Evolutionary conservation across 2,329 filamentous ascomycete genomes (phyloP).

Genomic region (Sphaerulina musiva): DNA sequence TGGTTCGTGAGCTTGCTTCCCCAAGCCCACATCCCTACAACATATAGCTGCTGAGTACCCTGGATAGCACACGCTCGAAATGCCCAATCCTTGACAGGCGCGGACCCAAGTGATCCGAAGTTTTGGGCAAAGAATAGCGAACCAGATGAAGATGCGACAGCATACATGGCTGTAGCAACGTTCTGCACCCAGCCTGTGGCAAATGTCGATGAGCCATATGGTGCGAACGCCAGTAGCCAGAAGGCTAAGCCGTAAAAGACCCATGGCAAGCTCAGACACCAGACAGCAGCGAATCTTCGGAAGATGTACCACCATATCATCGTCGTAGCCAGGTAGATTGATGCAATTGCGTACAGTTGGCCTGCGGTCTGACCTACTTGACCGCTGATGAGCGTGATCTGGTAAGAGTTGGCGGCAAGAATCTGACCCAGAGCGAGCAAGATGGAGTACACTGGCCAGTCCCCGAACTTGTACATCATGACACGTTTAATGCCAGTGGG

Average conservation of each 20-base stretch:
- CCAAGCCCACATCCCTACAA: slow-evolving; percentile 62
- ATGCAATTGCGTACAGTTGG: slow-evolving; percentile 56
- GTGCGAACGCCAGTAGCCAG: slow-evolving; percentile 56
- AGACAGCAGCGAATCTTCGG: slow-evolving; percentile 51
- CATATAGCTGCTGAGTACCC: slow-evolving; percentile 61
- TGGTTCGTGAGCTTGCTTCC: slow-evolving; percentile 49
- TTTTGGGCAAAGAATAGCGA: slow-evolving; percentile 62
- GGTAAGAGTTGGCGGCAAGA: slow-evolving; percentile 60
- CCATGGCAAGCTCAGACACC: slow-evolving; percentile 56
- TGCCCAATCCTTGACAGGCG: slow-evolving; percentile 59
- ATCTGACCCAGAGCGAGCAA: slow-evolving; percentile 58
- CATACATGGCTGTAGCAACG: slow-evolving; percentile 56
- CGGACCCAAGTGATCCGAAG: slow-evolving; percentile 48
- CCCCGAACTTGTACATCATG: slow-evolving; percentile 53
- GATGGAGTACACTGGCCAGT: slow-evolving; percentile 59
- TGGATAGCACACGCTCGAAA: slow-evolving; percentile 61
- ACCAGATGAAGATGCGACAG: slow-evolving; percentile 56
- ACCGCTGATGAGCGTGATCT: slow-evolving; percentile 61
- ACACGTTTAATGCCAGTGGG: slow-evolving; percentile 51
- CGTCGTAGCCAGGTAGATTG: slow-evolving; percentile 53
- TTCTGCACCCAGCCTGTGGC: slow-evolving; percentile 52
- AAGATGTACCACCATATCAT: slow-evolving; percentile 59
- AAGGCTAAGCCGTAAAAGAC: slow-evolving; percentile 58
- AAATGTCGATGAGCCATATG: slow-evolving; percentile 42
- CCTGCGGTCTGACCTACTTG: slow-evolving; percentile 53